phyloP scores from a whole-genome alignment of 169 alveolate species.

The Eimeria acervulina region DNA sequence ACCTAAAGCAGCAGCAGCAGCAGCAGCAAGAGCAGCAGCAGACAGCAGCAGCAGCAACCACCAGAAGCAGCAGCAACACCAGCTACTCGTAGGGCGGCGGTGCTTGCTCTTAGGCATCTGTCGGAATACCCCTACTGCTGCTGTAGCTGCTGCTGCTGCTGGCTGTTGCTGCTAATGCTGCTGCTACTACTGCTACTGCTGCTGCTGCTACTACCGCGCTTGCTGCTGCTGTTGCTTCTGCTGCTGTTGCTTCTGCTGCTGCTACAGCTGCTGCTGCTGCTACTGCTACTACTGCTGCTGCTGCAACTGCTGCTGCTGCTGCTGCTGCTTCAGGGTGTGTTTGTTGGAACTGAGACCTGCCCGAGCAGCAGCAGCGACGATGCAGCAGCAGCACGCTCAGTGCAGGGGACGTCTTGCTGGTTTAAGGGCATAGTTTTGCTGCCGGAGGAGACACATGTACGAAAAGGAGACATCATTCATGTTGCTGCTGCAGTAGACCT shows the following conservation, averaged over 20 bases:
- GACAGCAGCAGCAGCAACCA: constrained; percentile 11
- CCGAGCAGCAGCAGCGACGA: constrained; percentile 26
- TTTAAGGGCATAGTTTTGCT: constrained; percentile 63
- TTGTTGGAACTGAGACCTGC: constrained; percentile 11
- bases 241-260: neutral
- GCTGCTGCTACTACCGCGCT: constrained; percentile 31
- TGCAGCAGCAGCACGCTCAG: neutral
- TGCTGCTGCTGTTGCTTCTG: neutral
- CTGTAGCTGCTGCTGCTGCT: neutral
- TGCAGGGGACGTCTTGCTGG: constrained; percentile 37
- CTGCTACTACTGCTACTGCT: neutral
- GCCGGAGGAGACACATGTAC: constrained; percentile 37
- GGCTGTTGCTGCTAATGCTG: constrained; percentile 16
- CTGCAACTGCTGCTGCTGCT: neutral
- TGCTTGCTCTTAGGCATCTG: neutral
- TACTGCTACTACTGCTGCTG: constrained; percentile 9
- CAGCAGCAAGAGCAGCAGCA: neutral
- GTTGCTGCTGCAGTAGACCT: constrained; percentile 62
- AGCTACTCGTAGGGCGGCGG: neutral
- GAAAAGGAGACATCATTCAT: constrained; percentile 25
- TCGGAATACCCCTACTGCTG: neutral
- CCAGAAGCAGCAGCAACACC: neutral
- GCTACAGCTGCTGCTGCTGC: neutral
- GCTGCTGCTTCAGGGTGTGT: constrained; percentile 32
- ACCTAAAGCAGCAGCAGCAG: neutral